A percentile compares a stretch with the other conserved stretches of the same genome.
These are phyloP conservation scores for Euphorbia pulcherrima DNA, from an alignment of 345 rosid genomes.

Conservation along the genomic window DNA sequence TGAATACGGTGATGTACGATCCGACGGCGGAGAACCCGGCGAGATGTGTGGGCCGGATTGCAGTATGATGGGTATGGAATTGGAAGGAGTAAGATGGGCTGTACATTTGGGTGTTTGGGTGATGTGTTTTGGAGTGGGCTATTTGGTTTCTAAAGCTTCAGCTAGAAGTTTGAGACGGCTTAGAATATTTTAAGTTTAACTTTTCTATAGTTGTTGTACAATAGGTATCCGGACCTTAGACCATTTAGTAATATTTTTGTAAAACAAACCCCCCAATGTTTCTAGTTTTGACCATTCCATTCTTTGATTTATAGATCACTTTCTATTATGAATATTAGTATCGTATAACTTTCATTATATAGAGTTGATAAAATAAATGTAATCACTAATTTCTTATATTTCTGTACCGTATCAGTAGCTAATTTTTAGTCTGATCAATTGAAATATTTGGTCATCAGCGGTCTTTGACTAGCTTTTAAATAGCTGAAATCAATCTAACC, in stretches of 20 bases:
- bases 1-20: background rate
- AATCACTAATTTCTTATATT: too few relatives aligned
- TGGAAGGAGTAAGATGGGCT: constrained; percentile 67
- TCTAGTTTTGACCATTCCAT: background rate
- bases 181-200: constrained; percentile 21
- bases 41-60: constrained; percentile 25
- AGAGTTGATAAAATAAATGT: too few relatives aligned
- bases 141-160: constrained; percentile 60
- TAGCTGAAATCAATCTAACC: too few relatives aligned
- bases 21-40: constrained; percentile 24
- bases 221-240: too few relatives aligned
- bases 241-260: too few relatives aligned
- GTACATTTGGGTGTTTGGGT: constrained; percentile 84
- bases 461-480: too few relatives aligned
- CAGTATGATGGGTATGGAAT: constrained; percentile 29
- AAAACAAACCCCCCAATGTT: background rate
- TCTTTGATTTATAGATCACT: background rate
- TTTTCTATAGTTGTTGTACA: too few relatives aligned
- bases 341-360: too few relatives aligned
- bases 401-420: too few relatives aligned
- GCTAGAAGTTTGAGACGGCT: constrained; percentile 45
- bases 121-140: constrained; percentile 72
- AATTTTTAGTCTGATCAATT: too few relatives aligned
- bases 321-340: too few relatives aligned
- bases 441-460: too few relatives aligned